Evolutionary conservation across 2,329 filamentous ascomycete species (phyloP), one percentile per base, ranked within the genome.

Genomic region (Beauveria varroae): DNA sequence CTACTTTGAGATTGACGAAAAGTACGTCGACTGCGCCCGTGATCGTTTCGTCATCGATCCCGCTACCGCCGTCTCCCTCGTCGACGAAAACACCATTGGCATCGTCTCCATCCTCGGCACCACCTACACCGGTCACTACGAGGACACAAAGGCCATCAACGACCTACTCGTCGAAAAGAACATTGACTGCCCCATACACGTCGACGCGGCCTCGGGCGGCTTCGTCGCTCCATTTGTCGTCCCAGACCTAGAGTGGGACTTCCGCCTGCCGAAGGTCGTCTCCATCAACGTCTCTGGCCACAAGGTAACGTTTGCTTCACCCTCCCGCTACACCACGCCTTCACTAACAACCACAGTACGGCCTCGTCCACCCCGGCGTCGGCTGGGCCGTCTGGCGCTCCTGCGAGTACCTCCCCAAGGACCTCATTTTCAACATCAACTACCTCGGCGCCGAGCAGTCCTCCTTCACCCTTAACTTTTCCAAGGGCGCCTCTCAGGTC

Each of bases 391-490:
- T 97, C 66, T 97, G 93, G 92, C 86, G 93, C 53, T 84, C 86
- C 44, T 84, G 90, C 56, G 88, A 95, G 73, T 95, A 82, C 75
- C 83, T 96, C 3, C 93, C 93, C 8, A 83, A 93, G 71, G 93
- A 97, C 70, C 86, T 97, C 24, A 91, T 98, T 69, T 98, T 98
- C 85, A 97, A 96, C 82, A 97, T 98, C 83, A 97, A 97, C 82
- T 98, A 98, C 77, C 88, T 97, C 6, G 93, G 93, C 55, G 93
- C 93, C 12, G 91, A 97, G 71, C 93, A 98, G 74, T 89, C 92
- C 2, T 96, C 91, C 3, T 97, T 97, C 78, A 97, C 93, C 0
- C 86, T 98, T 63, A 98, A 98, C 81, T 98, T 98, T 80, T 96
- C 90, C 71, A 96, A 96, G 74, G 93, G 93, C 62, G 93, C 93